Base-by-base conservation (phyloP, 2,329 filamentous ascomycete species). In the Arthrobotrys iridis region DNA sequence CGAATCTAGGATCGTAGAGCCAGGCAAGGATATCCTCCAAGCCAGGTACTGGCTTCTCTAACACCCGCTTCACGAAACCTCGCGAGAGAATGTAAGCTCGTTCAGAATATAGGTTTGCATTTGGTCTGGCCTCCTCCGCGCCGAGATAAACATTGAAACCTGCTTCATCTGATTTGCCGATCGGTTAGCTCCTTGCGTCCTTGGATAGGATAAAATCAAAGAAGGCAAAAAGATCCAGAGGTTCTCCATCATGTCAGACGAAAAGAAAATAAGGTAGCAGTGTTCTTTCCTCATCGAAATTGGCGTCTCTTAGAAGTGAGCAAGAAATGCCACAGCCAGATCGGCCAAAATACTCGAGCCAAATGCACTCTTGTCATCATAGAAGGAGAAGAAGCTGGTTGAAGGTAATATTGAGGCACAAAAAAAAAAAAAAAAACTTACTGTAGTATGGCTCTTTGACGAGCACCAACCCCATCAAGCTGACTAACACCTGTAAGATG, bases 371-470 rank as follows among this genome's bases (percentile, higher is more conserved):
- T 78, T 66, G 66, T 78, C 77, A 79, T 77, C 76, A 77, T 65
- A 62, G 45, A 76, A 64, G 62, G 60, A 41, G 20, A 10, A 24
- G 3, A 10, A 8, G 18, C 18, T 15, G 50, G 46, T 18, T 24
- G 30, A 30, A 18, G 8, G 15, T 13, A 15, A 55, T 24, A 37
- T 64, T n/a, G n/a, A n/a, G n/a, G n/a, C n/a, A n/a, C n/a, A n/a
- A 30, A 2, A n/a, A 18, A 7, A n/a, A 22, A 13, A 35, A 13
- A 18, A 45, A 18, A 50, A 13, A 81, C 83, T 78, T 81, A 84
- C 83, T 89, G 82, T 87, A 89, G 79, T 88, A 89, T 0, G 88
- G 88, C 73, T 86, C 84, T 46, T 84, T 85, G 18, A 89, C 87
- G 11, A 89, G 82, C 0, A 88, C 86, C 4, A 88, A 81, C 0